Evolutionary conservation across 208 protist genomes (phyloP).

Genomic region (Crithidia acanthocephali): DNA sequence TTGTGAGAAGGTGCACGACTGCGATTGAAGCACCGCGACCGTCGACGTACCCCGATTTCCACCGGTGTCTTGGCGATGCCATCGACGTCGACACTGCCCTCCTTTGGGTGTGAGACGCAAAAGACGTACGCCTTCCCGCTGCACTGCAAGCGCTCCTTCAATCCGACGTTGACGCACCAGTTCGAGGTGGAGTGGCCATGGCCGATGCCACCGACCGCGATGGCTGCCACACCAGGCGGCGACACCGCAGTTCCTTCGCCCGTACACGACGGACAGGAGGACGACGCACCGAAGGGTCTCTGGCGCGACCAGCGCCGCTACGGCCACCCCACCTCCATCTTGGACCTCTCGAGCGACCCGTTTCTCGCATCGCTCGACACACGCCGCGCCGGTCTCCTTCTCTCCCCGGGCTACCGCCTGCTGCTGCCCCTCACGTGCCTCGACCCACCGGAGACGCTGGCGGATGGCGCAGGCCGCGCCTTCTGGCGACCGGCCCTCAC

Average conservation of each 20-base stretch:
- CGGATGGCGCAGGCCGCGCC: constrained; percentile 7
- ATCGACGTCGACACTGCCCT: neutral
- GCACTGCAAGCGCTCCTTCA: constrained; percentile 38
- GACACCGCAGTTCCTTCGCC: too few relatives aligned
- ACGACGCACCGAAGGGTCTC: neutral
- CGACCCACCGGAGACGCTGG: constrained; percentile 17
- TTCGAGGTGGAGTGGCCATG: constrained; percentile 66
- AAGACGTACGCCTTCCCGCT: constrained; percentile 22
- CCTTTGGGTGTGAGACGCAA: constrained; percentile 25
- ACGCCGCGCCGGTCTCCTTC: constrained; percentile 45
- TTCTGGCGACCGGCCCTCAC: constrained; percentile 32
- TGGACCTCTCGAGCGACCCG: constrained; percentile 38
- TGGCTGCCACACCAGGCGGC: neutral
- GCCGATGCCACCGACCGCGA: constrained; percentile 19
- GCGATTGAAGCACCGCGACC: too few relatives aligned
- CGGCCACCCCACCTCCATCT: constrained; percentile 32
- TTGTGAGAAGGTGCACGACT: too few relatives aligned
- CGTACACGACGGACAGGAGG: too few relatives aligned
- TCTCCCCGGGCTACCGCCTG: constrained; percentile 49
- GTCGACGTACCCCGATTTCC: too few relatives aligned
- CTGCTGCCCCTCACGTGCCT: constrained; percentile 22
- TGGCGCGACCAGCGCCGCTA: constrained; percentile 27
- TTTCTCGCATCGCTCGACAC: constrained; percentile 16
- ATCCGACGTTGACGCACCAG: constrained; percentile 45
- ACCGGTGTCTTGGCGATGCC: too few relatives aligned